Conservation (phyloP, 1,284 basidiomycete genomes). For the Porodaedalea pini region DNA sequence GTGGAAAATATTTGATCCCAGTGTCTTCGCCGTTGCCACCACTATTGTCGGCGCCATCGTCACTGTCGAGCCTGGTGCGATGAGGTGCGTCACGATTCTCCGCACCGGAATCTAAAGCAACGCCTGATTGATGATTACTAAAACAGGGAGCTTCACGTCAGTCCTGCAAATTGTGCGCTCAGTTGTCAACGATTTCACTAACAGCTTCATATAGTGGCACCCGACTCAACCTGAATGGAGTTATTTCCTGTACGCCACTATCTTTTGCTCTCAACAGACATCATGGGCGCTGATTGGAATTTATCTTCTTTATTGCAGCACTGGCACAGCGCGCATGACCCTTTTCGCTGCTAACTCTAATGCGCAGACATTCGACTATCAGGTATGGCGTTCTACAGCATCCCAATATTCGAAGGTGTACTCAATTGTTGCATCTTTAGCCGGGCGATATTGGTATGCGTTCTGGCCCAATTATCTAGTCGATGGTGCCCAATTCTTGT, state of each 20-base stretch:
- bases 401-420: neutral
- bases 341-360: constrained; percentile 60
- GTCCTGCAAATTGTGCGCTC: constrained; percentile 33
- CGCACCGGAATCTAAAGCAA: neutral
- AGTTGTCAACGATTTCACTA: constrained; percentile 1
- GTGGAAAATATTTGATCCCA: constrained; percentile 61
- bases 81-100: constrained; percentile 43
- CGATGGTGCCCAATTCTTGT: constrained; percentile 14
- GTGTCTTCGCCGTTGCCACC: constrained; percentile 47
- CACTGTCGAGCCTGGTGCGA: constrained; percentile 62
- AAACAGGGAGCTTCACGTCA: constrained; percentile 39
- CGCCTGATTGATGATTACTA: constrained; percentile 2
- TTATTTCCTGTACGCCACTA: constrained; percentile 42
- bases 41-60: constrained; percentile 66
- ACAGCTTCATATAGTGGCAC: constrained; percentile 56
- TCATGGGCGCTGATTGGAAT: neutral
- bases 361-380: constrained; percentile 66
- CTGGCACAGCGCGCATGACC: constrained; percentile 57
- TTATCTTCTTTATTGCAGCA: constrained; percentile 32
- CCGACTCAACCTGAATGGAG: constrained; percentile 69
- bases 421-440: constrained; percentile 33
- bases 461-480: constrained; percentile 8
- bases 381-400: constrained; percentile 32
- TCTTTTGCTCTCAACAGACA: neutral
- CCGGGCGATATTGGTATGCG: constrained; percentile 57